Evolutionary conservation across 2,329 filamentous ascomycete genomes (phyloP).

Genomic region (Gremmenia infestans): DNA sequence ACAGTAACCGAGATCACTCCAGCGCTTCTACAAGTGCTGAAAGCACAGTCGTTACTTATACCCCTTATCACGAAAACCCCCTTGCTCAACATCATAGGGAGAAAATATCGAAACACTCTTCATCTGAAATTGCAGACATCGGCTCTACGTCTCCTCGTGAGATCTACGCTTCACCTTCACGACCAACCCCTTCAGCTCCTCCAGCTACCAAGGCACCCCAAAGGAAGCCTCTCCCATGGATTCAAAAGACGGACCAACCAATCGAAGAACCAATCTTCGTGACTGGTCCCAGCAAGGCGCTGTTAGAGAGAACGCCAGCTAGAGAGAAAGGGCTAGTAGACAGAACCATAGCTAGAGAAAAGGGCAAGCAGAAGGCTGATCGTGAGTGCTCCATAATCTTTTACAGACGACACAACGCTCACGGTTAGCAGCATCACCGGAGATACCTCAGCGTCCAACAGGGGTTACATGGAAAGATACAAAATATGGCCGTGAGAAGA

Average conservation of each 20-base stretch:
- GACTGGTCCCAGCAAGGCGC: not conserved
- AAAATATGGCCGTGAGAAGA: not conserved
- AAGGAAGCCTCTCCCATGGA: constrained; percentile 26
- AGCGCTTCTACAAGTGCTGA: constrained; percentile 20
- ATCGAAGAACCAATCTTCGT: constrained; percentile 5
- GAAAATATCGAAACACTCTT: not conserved
- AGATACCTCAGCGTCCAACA: not conserved
- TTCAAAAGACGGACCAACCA: constrained; percentile 18
- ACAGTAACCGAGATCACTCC: constrained; percentile 3
- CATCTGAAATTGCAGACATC: not conserved
- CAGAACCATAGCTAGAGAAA: too few relatives aligned
- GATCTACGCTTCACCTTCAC: not conserved
- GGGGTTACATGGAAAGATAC: not conserved
- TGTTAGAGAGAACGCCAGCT: not conserved
- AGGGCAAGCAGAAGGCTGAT: not conserved
- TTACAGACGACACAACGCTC: not conserved
- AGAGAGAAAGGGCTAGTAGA: not conserved
- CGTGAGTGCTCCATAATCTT: not conserved
- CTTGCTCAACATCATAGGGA: not conserved
- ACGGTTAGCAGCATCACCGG: not conserved
- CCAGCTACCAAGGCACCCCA: constrained; percentile 1
- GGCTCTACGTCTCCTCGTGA: not conserved
- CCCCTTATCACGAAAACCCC: constrained; percentile 16
- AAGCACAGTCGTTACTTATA: constrained; percentile 21
- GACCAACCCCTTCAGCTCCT: not conserved